Base-by-base conservation (phyloP, 2,329 filamentous ascomycete genomes). In the Sporothrix humicola region DNA sequence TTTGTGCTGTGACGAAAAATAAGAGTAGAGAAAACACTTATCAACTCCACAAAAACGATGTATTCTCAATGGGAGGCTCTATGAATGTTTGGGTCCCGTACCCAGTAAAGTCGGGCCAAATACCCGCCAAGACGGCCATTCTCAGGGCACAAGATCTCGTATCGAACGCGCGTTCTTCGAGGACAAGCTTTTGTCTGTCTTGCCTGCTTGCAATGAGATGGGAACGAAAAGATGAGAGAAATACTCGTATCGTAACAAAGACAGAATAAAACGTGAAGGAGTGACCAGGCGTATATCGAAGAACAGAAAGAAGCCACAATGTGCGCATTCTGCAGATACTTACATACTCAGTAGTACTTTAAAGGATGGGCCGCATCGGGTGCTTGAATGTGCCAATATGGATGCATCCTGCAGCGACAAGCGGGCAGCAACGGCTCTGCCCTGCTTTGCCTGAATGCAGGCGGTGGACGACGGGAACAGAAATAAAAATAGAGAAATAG, bases 401-500 rank as follows among this genome's bases (percentile, higher is more conserved):
- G 23, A 69, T 42, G 48, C 65, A 66, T 31, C 48, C 48, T 65
- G 48, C 48, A n/a, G 66, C 50, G 17, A 46, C 23, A 56, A 26
- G 66, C 8, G 50, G 26, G 50, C 65, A 46, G 17, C 66, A 31
- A n/a, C 50, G 48, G 48, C 48, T 56, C 48, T 69, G 48, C 26
- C 42, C 26, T 69, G 66, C 26, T 42, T 69, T 69, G 66, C 66
- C 66, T 69, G 66, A 69, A 69, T 69, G 66, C 31, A 54, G 17
- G 31, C 4, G 46, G 59, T 44, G 10, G 59, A 65, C 37, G 59
- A 26, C 31, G 59, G 59, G 20, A 20, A n/a, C 13, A n/a, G 15
- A 5, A 48, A 26, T 10, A 26, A 48, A 20, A n/a, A 46, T 31
- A 8, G n/a, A 66, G n/a, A 44, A 46, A 23, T 8, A 10, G 44